Percentiles rank a stretch among this genome's conserved stretches.
Evolutionary conservation across 2,329 filamentous ascomycete genomes (phyloP).

Genomic region (Aspergillus tanneri): DNA sequence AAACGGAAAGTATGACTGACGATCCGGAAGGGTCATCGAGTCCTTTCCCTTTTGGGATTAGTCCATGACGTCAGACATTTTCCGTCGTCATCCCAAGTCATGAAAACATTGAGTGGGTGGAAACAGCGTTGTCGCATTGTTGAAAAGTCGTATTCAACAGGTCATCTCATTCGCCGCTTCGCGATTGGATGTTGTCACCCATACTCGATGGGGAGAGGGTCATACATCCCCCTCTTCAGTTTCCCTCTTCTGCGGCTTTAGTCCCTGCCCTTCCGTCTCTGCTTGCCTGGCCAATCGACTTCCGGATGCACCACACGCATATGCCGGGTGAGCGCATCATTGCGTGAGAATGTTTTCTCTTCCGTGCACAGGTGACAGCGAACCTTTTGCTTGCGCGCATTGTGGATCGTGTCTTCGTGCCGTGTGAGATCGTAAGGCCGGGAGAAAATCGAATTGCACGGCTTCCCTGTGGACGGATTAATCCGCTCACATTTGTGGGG

Average conservation of each 20-base stretch:
- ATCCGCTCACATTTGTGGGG: slow-evolving; percentile 90
- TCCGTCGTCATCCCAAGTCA: slow-evolving; percentile 20
- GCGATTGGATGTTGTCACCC: background rate
- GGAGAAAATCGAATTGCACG: slow-evolving; percentile 92
- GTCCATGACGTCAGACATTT: slow-evolving; percentile 26
- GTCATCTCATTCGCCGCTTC: slow-evolving; percentile 12
- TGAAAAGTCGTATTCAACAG: slow-evolving; percentile 1
- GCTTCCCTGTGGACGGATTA: slow-evolving; percentile 92
- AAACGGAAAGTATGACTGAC: slow-evolving; percentile 17
- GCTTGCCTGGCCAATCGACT: slow-evolving; percentile 73
- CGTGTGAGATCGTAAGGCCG: slow-evolving; percentile 93
- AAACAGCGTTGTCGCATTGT: background rate
- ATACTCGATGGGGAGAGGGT: slow-evolving; percentile 5
- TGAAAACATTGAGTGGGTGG: slow-evolving; percentile 2
- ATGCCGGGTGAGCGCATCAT: slow-evolving; percentile 89
- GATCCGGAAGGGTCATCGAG: slow-evolving; percentile 20
- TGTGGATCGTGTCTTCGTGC: slow-evolving; percentile 97
- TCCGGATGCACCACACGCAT: slow-evolving; percentile 94
- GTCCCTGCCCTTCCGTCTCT: slow-evolving; percentile 42
- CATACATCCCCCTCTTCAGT: slow-evolving; percentile 2
- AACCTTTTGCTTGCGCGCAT: slow-evolving; percentile 89
- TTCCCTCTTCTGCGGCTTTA: slow-evolving; percentile 16
- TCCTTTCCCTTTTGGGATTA: slow-evolving; percentile 16
- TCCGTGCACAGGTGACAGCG: slow-evolving; percentile 90
- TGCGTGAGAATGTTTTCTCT: slow-evolving; percentile 94